Evolutionary conservation across 768 basidiomycete species (phyloP), one percentile per base, ranked within the genome.

Genomic region (Suillus decipiens): DNA sequence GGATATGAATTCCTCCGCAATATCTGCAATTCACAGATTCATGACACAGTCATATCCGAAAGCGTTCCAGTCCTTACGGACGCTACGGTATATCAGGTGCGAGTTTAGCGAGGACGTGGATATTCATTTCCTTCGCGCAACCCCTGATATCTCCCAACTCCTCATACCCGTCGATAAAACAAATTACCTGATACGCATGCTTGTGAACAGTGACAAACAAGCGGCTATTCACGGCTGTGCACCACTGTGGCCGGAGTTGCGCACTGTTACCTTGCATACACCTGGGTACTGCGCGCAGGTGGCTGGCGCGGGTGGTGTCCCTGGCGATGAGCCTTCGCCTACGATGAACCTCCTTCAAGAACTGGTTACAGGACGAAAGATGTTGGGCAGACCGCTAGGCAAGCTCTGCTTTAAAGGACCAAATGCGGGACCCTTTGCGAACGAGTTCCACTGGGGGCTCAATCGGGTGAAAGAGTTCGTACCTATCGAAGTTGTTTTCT

Each of bases 131-230:
- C 71, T 79, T 39, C 68, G 64, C 37, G 73, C 73, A 6, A 71
- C 77, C 6, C 77, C 78, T 12, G 53, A 66, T 34, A 61, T 79
- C 36, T 68, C 68, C 1, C 70, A 77, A 19, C 69, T 79, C 41
- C 70, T 75, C 37, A 58, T 75, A 14, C 73, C 71, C 54, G 72
- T 75, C 36, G 72, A 73, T 58, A 70, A 67, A 56, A 56, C 74
- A 45, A 69, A 75, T 64, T 73, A 68, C 19, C 68, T 75, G 45
- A 34, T 75, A 0, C 70, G 75, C 54, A 60, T 75, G 60, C 75
- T 75, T 28, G 67, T 75, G 57, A 75, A 75, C 10, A 75, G 75
- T 42, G 75, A 76, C 59, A 75, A 76, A 53, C 74, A 75, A 33
- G 75, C 75, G 17, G 63, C 63, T 11, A 72, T 75, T 58, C 63